phyloP scores from a whole-genome alignment of 1,139 yeast genomes.

The Candida sojae region DNA sequence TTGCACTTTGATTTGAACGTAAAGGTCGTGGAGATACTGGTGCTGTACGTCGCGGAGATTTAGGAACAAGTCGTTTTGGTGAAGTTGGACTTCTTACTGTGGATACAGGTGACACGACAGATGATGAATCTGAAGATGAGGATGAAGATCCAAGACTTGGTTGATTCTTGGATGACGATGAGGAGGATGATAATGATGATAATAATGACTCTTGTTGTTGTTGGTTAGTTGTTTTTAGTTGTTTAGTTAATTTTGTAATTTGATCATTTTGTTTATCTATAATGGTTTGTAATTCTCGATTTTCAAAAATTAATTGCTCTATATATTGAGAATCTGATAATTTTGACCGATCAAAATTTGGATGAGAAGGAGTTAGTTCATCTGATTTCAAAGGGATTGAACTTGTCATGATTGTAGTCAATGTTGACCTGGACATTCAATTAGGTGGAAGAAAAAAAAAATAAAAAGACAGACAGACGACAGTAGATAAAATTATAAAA shows the following conservation, averaged over 20 bases:
- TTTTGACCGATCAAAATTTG: constrained; percentile 33
- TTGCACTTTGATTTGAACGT: neutral
- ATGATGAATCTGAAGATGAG: neutral
- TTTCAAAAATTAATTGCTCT: constrained; percentile 39
- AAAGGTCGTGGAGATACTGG: neutral
- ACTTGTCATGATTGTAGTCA: neutral
- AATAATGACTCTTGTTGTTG: neutral
- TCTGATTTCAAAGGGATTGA: neutral
- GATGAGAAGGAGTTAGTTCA: constrained; percentile 38
- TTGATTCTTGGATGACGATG: neutral
- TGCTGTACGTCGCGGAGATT: neutral
- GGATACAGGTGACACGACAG: neutral
- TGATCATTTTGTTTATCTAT: constrained; percentile 8
- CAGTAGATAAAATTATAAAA: neutral
- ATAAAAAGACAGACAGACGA: neutral
- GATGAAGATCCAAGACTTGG: too few species aligned
- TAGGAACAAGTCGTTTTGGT: neutral
- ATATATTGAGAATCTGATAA: constrained; percentile 35
- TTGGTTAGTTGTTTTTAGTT: neutral
- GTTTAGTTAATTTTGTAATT: constrained; percentile 3
- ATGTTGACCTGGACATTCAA: neutral
- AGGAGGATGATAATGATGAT: too few species aligned
- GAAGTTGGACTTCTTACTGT: neutral
- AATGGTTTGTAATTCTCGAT: constrained; percentile 27
- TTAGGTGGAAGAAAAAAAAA: neutral